Percentiles rank a stretch among this genome's conserved stretches.
Conservation (phyloP, 768 basidiomycete genomes). For the Mycena vitilis region DNA sequence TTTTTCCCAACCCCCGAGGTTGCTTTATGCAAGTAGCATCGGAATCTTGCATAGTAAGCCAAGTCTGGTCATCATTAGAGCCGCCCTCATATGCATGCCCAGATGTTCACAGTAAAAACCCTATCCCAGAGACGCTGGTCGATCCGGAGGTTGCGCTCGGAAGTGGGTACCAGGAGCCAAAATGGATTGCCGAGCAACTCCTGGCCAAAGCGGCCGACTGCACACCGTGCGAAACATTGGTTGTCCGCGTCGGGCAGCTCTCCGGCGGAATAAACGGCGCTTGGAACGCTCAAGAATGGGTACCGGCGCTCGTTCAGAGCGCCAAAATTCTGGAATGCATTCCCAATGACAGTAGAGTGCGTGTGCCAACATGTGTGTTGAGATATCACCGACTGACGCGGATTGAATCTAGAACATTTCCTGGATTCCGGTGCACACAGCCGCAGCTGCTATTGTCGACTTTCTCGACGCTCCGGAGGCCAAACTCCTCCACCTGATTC, state of each 20-base stretch:
- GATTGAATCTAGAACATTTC: slow-evolving; percentile 31
- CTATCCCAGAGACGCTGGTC: slow-evolving; percentile 23
- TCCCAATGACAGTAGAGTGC: slow-evolving; percentile 41
- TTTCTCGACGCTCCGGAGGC: slow-evolving; percentile 28
- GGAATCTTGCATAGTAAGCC: slow-evolving; percentile 37
- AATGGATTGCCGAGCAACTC: slow-evolving; percentile 39
- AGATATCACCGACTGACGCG: not conserved
- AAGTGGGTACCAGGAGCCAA: slow-evolving; percentile 47
- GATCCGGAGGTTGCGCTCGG: slow-evolving; percentile 38
- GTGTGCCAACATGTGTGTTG: no score
- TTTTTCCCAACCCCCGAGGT: slow-evolving; percentile 38
- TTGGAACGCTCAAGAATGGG: slow-evolving; percentile 52
- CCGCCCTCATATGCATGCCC: slow-evolving; percentile 5
- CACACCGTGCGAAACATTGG: slow-evolving; percentile 37
- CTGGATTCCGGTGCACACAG: slow-evolving; percentile 43
- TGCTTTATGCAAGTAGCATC: slow-evolving; percentile 51
- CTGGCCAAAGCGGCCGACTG: not conserved
- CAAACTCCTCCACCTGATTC: slow-evolving; percentile 38
- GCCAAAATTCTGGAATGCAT: slow-evolving; percentile 35
- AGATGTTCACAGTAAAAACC: no score
- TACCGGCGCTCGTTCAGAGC: slow-evolving; percentile 48
- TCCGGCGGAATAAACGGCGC: slow-evolving; percentile 49
- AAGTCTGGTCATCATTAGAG: slow-evolving; percentile 6
- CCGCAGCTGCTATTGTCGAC: slow-evolving; percentile 41
- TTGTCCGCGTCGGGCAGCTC: slow-evolving; percentile 53